Conservation (phyloP, 2,329 filamentous ascomycete genomes). For the Monosporascus sp. region DNA sequence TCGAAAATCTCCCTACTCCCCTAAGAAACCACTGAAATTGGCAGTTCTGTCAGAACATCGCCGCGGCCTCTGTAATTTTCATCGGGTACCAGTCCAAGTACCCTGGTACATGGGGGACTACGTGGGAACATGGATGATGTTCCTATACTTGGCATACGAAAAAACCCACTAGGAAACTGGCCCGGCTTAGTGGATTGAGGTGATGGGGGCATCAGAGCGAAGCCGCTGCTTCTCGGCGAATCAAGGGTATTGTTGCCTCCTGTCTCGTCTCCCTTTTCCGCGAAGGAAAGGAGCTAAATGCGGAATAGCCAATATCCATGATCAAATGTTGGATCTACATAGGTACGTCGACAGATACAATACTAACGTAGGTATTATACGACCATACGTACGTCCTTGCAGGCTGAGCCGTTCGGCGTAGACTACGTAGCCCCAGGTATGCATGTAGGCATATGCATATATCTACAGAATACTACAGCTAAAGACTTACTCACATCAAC, state of each 20-base stretch:
- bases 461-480: no score
- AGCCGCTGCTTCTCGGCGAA: neutral
- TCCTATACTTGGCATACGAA: neutral
- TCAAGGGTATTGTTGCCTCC: neutral
- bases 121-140: neutral
- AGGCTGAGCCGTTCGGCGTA: no score
- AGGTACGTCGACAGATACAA: no score
- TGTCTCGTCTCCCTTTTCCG: neutral
- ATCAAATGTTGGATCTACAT: no score
- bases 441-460: no score
- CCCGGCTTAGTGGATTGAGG: neutral
- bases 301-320: neutral
- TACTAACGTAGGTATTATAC: no score
- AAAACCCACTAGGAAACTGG: neutral
- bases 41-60: no score
- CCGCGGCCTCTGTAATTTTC: no score
- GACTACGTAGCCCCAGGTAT: no score
- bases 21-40: no score
- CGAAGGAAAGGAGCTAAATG: neutral
- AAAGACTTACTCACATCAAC: no score
- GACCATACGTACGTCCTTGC: no score
- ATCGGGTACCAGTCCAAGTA: neutral
- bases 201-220: neutral
- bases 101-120: neutral
- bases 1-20: neutral